Base-by-base conservation (phyloP, 495 filamentous ascomycete species). In the Lichenothelia convexa region DNA sequence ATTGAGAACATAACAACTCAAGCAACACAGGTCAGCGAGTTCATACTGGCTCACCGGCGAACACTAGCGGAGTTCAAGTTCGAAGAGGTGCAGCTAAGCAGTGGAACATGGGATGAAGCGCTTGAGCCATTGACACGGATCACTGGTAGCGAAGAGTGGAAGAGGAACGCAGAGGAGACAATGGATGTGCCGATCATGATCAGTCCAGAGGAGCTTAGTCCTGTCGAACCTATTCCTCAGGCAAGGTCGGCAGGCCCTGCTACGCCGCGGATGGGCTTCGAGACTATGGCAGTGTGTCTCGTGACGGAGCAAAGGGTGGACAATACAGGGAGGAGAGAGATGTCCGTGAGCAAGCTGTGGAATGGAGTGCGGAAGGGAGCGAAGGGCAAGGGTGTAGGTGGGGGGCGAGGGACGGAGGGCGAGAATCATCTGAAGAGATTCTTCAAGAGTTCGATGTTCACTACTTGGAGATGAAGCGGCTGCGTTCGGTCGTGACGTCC, bases 31-130 rank as follows among this genome's bases (percentile, higher is more conserved):
- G 63, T 86, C 35, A 58, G 65, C 19, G 53, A 58, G 13, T 68
- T 85, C 34, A 67, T 81, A 18, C 45, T 56, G 4, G 51, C 55
- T 17, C 80, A 86, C 50, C 64, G 68, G 21, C 57, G 55, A 41
- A 71, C 73, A 3, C 63, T 85, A 29, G 55, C 61, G 19, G 77
- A 82, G 42, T 73, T 82, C 48, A 70, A 79, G 38, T 79, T 85
- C 51, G 70, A 80, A 48, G 71, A 75, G 37, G 68, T 77, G 8
- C 56, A 60, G 20, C 58, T 86, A 18, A 63, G 74, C 13, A 60
- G 57, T 35, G 80, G 74, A 16, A 73, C 59, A 34, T 85, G 78
- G 80, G 76, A 85, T 38, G 73, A 80, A 32, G 80, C 78, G 1
- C 62, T 84, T 3, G 69, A 66, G 21, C 75, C 77, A 2, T 51